Evolutionary conservation across 2,329 filamentous ascomycete species (phyloP), one percentile per base, ranked within the genome.

Genomic region (Calonectria pteridis): DNA sequence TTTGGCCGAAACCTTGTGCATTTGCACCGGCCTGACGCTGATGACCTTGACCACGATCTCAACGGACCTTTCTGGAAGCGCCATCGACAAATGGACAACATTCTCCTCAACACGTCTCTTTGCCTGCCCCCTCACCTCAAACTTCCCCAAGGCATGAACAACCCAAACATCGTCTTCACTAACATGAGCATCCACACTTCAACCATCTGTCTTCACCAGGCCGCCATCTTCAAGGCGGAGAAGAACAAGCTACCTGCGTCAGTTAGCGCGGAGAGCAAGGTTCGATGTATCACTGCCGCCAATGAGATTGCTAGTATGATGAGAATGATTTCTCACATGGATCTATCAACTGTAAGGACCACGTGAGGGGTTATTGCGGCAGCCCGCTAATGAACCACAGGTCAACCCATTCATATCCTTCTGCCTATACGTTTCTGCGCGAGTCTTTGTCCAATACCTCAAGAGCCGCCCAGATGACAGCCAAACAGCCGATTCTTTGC

Each of bases 171-270:
- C 68, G 92, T 98, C 6, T 98, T 98, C 83, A 92, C 94, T 71
- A 98, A 98, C 80, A 98, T 99, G 95, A 95, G 94, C 82, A 95
- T 99, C 37, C 96, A 98, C 83, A 98, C 97, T 0, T 98, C 96
- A 1, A 95, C 95, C 1, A 98, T 99, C 68, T 98, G 96, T 83
- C 87, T 99, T n/a, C 97, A 99, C 81, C 97, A 99, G 85, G 97
- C 96, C 3, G 97, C 97, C 31, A 98, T 99, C 26, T 98, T 96
- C 89, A 98, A 98, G 83, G 95, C 96, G 0, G 96, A 98, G 80
- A 97, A 95, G 85, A 94, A 98, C 84, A 91, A 92, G 67, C 87
- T 98, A 74, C 93, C 95, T 0, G 87, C 90, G 1, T 93, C 93
- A 23, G 93, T 98, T 59, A 93, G 94, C 76, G 92, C 94, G 1